A percentile compares a stretch with the other conserved stretches of the same genome.
phyloP scores from a whole-genome alignment of 495 filamentous ascomycete species.

The Glutinoglossum americanum region DNA sequence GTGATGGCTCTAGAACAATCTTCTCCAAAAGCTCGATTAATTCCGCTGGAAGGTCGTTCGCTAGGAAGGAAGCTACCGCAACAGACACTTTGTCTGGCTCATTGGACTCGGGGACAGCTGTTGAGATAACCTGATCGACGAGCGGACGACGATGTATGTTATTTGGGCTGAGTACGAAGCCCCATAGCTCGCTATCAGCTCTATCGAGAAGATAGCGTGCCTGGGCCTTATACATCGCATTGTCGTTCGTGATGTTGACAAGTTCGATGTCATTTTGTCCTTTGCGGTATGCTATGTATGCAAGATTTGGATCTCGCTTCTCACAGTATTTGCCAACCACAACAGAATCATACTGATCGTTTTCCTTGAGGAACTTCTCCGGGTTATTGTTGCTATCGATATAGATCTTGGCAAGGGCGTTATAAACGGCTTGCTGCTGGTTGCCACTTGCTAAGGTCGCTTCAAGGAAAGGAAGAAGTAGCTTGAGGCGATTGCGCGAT shows the following conservation, averaged over 20 bases:
- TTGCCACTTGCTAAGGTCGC: conserved; percentile 75
- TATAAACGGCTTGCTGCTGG: conserved; percentile 95
- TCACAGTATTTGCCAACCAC: conserved; percentile 96
- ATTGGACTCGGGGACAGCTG: conserved; percentile 81
- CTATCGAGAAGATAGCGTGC: conserved; percentile 87
- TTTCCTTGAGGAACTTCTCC: conserved; percentile 96
- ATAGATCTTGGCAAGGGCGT: conserved; percentile 98
- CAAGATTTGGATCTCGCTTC: conserved; percentile 93
- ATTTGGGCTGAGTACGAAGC: conserved; percentile 83
- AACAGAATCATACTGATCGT: conserved; percentile 87
- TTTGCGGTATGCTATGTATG: conserved; percentile 88
- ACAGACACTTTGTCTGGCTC: conserved; percentile 92
- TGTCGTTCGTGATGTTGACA: conserved; percentile 95
- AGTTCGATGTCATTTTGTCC: conserved; percentile 94
- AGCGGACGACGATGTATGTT: conserved; percentile 84
- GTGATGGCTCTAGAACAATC: conserved; percentile 93
- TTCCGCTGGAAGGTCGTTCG: conserved; percentile 75
- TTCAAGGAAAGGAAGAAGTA: conserved; percentile 91
- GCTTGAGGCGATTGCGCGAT: conserved; percentile 81
- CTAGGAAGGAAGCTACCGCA: conserved; percentile 82
- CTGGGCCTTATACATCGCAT: conserved; percentile 95
- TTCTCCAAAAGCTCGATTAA: conserved; percentile 96
- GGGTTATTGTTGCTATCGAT: conserved; percentile 99
- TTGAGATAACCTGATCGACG: conserved; percentile 91
- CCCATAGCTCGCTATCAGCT: conserved; percentile 78